Evolutionary conservation across 2,329 filamentous ascomycete species (phyloP).

Genomic region (Monilinia laxa): DNA sequence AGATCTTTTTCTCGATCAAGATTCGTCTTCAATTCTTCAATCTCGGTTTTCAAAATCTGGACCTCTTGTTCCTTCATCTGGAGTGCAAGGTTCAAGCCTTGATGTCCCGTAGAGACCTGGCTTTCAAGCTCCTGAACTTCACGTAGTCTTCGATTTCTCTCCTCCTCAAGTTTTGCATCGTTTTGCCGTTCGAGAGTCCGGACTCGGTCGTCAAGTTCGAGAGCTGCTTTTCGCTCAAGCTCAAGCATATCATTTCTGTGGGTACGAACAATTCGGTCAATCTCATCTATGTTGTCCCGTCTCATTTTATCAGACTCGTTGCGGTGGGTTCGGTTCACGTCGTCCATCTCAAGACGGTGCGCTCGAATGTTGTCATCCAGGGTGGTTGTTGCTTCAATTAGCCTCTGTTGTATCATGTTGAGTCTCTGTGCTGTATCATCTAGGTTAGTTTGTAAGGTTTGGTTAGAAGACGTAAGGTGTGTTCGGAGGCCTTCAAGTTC

Average conservation of each 20-base stretch:
- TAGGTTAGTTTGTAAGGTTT: slow-evolving; percentile 64
- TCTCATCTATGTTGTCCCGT: slow-evolving; percentile 51
- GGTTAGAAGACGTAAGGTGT: slow-evolving; percentile 44
- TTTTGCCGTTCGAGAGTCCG: slow-evolving; percentile 39
- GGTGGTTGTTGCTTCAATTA: slow-evolving; percentile 48
- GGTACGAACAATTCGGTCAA: slow-evolving; percentile 57
- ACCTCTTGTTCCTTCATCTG: slow-evolving; percentile 54
- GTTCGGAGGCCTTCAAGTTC: slow-evolving; percentile 51
- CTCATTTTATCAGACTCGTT: slow-evolving; percentile 57
- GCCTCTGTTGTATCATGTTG: slow-evolving; percentile 42
- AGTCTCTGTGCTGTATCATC: slow-evolving; percentile 53
- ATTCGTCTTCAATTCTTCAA: slow-evolving; percentile 50
- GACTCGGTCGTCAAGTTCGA: slow-evolving; percentile 40
- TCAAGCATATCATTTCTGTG: slow-evolving; percentile 69
- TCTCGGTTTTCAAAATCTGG: slow-evolving; percentile 48
- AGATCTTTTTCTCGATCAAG: slow-evolving; percentile 61
- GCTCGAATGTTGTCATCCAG: slow-evolving; percentile 50
- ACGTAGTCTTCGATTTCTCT: slow-evolving; percentile 56
- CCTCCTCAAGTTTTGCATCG: slow-evolving; percentile 60
- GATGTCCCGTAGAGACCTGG: slow-evolving; percentile 49
- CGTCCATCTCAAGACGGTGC: slow-evolving; percentile 56
- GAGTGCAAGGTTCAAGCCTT: slow-evolving; percentile 38
- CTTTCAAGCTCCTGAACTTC: slow-evolving; percentile 65
- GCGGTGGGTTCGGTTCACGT: slow-evolving; percentile 52
- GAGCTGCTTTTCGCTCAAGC: slow-evolving; percentile 60